These are phyloP conservation scores for Atalantia buxifolia DNA, from an alignment of 345 rosid species.

Conservation along the genomic window DNA sequence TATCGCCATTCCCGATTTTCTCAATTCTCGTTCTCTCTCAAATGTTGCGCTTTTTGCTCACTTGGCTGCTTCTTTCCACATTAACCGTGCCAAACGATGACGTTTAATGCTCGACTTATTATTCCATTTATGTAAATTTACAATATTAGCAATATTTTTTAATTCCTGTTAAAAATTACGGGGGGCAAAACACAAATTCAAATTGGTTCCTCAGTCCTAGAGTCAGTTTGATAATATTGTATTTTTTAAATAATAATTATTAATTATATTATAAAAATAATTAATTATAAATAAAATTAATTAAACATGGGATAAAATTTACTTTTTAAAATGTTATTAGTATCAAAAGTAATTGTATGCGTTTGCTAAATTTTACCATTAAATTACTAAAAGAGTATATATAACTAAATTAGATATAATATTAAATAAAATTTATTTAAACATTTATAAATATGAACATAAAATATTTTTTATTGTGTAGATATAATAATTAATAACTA, in stretches of 20 bases:
- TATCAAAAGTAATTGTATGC: fast-evolving
- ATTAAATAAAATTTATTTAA: too few relatives aligned
- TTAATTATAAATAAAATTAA: fast-evolving
- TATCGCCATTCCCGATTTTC: slow-evolving; percentile 45
- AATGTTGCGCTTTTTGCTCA: neutral
- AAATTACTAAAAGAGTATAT: too few relatives aligned
- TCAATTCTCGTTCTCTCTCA: slow-evolving; percentile 3
- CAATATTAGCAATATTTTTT: neutral
- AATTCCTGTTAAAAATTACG: neutral
- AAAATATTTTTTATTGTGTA: too few relatives aligned
- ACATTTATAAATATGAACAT: too few relatives aligned
- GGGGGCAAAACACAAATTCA: too few relatives aligned
- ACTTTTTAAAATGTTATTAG: fast-evolving
- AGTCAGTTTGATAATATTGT: fast-evolving
- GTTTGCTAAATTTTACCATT: fast-evolving
- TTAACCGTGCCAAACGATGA: neutral
- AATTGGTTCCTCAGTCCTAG: too few relatives aligned
- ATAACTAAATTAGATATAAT: too few relatives aligned
- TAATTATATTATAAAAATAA: fast-evolving
- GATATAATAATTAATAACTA: too few relatives aligned
- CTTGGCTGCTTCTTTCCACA: neutral
- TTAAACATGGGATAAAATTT: too few relatives aligned
- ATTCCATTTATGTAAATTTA: neutral
- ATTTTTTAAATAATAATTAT: too few relatives aligned
- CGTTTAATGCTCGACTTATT: neutral